Conservation (phyloP, 2,329 filamentous ascomycete species). For the Chaetomiaceae sp. region DNA sequence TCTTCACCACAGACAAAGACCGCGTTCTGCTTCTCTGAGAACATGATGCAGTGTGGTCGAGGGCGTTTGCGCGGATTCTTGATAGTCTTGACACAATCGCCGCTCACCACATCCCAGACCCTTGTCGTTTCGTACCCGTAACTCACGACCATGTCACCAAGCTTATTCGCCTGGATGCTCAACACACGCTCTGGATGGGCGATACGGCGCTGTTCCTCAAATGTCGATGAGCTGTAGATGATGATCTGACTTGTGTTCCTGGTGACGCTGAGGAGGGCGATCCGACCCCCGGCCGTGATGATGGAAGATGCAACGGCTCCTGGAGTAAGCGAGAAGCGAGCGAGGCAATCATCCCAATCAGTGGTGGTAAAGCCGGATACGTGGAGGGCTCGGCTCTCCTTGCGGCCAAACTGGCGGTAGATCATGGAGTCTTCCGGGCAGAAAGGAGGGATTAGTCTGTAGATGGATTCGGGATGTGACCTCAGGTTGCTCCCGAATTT, state of each 20-base stretch:
- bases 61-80: constrained; percentile 23
- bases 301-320: constrained; percentile 16
- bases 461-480: constrained; percentile 31
- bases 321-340: constrained; percentile 18
- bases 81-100: constrained; percentile 22
- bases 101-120: constrained; percentile 27
- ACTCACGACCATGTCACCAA: constrained; percentile 25
- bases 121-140: constrained; percentile 28
- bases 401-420: constrained; percentile 30
- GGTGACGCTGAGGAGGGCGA: constrained; percentile 18
- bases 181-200: constrained; percentile 22
- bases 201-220: constrained; percentile 19
- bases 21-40: constrained; percentile 18
- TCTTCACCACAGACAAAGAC: constrained; percentile 27
- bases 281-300: constrained; percentile 7
- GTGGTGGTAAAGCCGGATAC: constrained; percentile 18
- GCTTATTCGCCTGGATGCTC: constrained; percentile 23
- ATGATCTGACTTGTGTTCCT: constrained; percentile 16
- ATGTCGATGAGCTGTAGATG: constrained; percentile 23
- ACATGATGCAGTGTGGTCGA: constrained; percentile 26
- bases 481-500: constrained; percentile 32
- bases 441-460: constrained; percentile 36
- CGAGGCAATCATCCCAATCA: constrained; percentile 29
- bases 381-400: constrained; percentile 14
- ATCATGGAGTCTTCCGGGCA: constrained; percentile 35